These are phyloP conservation scores for Rachicladosporium sp. DNA, from an alignment of 2,329 filamentous ascomycete species.

Conservation along the genomic window DNA sequence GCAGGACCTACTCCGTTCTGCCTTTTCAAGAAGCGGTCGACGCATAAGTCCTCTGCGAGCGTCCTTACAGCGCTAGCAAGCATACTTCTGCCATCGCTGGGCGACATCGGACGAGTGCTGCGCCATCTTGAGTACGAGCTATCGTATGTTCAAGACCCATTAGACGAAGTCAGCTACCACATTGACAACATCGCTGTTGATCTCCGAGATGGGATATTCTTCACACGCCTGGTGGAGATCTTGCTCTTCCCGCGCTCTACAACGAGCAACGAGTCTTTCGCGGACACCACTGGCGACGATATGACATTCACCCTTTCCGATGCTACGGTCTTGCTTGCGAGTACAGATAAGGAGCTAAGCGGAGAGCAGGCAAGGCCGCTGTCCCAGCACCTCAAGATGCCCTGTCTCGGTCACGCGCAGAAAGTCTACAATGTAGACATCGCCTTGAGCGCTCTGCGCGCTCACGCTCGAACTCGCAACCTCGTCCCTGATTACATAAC, in stretches of 20 bases:
- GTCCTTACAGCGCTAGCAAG: conserved; percentile 40
- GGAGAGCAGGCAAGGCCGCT: conserved; percentile 32
- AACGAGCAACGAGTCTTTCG: conserved; percentile 17
- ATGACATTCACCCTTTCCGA: conserved; percentile 35
- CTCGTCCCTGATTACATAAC: conserved; percentile 33
- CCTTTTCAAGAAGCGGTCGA: conserved; percentile 41
- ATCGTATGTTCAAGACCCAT: conserved; percentile 40
- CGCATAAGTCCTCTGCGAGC: conserved; percentile 43
- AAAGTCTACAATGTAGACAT: conserved; percentile 50
- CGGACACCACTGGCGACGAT: conserved; percentile 33
- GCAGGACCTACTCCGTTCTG: conserved; percentile 21
- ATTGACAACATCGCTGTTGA: conserved; percentile 51
- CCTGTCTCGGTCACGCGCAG: conserved; percentile 41
- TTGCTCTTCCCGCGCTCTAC: conserved; percentile 30
- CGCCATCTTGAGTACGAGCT: conserved; percentile 46
- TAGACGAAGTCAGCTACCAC: conserved; percentile 47
- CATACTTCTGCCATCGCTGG: conserved; percentile 46
- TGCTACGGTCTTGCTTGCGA: conserved; percentile 31
- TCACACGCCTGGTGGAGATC: conserved; percentile 49
- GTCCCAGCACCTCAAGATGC: conserved; percentile 47
- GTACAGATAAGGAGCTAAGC: conserved; percentile 15
- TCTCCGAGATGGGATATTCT: conserved; percentile 46
- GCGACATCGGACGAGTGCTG: conserved; percentile 44
- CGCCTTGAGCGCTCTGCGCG: conserved; percentile 41
- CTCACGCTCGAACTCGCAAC: conserved; percentile 28